phyloP scores from a whole-genome alignment of 768 basidiomycete species.

The Melanogaster broomeanus region DNA sequence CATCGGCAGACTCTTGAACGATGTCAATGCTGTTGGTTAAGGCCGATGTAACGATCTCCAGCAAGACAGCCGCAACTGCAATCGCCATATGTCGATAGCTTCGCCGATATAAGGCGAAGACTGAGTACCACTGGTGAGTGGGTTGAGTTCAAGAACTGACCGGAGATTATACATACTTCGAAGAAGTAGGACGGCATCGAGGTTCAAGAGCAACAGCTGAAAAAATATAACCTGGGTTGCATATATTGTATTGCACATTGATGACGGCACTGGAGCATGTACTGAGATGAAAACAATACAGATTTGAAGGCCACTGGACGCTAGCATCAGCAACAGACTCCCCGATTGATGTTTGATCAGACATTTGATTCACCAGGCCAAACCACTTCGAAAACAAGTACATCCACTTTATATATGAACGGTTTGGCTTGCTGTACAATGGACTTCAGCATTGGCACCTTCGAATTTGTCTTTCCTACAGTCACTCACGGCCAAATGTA shows the following conservation, averaged over 20 bases:
- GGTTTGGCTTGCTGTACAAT: conserved; percentile 4
- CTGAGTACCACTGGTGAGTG: not conserved
- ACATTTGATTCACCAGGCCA: conserved; percentile 20
- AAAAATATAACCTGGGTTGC: conserved; percentile 2
- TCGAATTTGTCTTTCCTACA: not conserved
- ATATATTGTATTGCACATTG: conserved; percentile 6
- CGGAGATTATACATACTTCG: conserved; percentile 13
- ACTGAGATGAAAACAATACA: not conserved
- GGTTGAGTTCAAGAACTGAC: not conserved
- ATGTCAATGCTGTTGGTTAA: not conserved
- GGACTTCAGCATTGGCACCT: not conserved
- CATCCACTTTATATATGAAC: conserved; percentile 18
- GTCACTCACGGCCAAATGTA: conserved; percentile 27
- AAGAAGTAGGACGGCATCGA: conserved; percentile 18
- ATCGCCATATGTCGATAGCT: not conserved
- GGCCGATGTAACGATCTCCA: not conserved
- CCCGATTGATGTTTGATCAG: not conserved
- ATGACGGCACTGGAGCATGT: not conserved
- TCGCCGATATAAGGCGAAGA: conserved; percentile 16
- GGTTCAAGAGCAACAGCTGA: conserved; percentile 11
- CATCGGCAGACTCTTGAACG: conserved; percentile 10
- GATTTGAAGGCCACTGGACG: conserved; percentile 2
- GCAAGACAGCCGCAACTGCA: conserved; percentile 3
- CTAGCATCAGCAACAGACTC: conserved; percentile 1
- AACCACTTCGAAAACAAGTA: conserved; percentile 26